Evolutionary conservation across 208 protist genomes (phyloP).

Genomic region (Crithidia expoeki): DNA sequence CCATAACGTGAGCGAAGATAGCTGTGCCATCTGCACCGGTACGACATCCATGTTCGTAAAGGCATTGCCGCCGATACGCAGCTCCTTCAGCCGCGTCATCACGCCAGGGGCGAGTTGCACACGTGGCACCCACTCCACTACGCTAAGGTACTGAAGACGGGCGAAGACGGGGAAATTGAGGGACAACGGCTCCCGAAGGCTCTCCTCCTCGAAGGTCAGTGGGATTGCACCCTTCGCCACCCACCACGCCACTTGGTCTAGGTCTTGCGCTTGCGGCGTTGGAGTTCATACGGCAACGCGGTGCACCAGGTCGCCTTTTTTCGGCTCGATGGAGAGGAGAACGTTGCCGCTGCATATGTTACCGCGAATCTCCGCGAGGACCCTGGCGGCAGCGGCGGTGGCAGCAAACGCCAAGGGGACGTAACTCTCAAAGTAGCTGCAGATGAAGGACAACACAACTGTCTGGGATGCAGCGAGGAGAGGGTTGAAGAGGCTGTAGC

Average conservation of each 20-base stretch:
- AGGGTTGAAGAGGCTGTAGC: neutral
- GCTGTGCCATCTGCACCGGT: neutral
- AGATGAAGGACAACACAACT: neutral
- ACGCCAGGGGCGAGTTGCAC: neutral
- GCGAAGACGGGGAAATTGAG: constrained; percentile 3
- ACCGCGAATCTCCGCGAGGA: constrained; percentile 10
- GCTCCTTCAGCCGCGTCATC: constrained; percentile 2
- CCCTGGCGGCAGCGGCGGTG: neutral
- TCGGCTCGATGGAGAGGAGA: constrained; percentile 8
- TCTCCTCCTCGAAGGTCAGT: constrained; percentile 6
- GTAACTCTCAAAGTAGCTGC: neutral
- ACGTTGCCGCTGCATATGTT: constrained; percentile 4
- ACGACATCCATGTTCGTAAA: neutral
- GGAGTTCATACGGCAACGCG: constrained; percentile 2
- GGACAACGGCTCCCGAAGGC: constrained; percentile 1
- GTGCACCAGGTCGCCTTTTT: constrained; percentile 1
- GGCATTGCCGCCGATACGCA: neutral
- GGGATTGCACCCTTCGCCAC: constrained; percentile 8
- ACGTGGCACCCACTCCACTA: constrained; percentile 19
- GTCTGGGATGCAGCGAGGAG: constrained; percentile 2
- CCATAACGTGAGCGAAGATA: neutral
- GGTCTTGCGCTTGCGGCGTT: neutral
- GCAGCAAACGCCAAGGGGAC: neutral
- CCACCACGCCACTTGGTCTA: constrained; percentile 9
- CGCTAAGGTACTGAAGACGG: constrained; percentile 5